Base-by-base conservation (phyloP, 768 basidiomycete species). In the Auriscalpium orientale region DNA sequence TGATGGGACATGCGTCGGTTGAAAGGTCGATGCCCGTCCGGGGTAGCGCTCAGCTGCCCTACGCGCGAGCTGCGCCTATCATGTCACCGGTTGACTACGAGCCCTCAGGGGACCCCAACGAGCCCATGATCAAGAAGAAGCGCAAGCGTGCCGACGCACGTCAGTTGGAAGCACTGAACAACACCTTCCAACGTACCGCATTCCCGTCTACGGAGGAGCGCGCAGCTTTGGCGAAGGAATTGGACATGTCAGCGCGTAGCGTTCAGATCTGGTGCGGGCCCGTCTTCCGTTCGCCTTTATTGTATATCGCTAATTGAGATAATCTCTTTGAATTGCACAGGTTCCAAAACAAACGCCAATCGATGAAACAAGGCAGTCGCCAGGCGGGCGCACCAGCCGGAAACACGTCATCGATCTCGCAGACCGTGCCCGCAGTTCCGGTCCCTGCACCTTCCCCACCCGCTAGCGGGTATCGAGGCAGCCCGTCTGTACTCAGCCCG, bases 131-230 rank as follows among this genome's bases (percentile, higher is more conserved):
- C 62, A 92, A 91, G 76, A 91, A 90, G 76, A 91, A 91, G 71
- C 81, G 89, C 69, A 89, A 89, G 75, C 83, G 89, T 56, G 90
- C 89, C 7, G 88, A 90, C 62, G 85, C 87, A 13, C 78, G 78
- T 43, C 90, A 92, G 63, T 74, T 91, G 57, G 87, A 87, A 67
- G 82, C 89, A 33, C 75, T 92, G 67, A 91, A 90, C 66, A 86
- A 87, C 66, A 85, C 83, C 0, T 92, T 90, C 67, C 76, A 74
- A 59, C 81, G 89, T 56, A 92, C 90, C 3, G 89, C 90, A 16
- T 92, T 92, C 64, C 90, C 90, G 20, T 89, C 90, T 13, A 92
- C 90, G 10, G 89, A 91, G 68, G 90, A 92, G 68, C 82, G 90
- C n/a, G 76, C 80, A 38, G 82, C 81, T 35, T 71, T 91, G 49